Conservation (phyloP, 495 filamentous ascomycete genomes). For the Penicillium atrosanguineum region DNA sequence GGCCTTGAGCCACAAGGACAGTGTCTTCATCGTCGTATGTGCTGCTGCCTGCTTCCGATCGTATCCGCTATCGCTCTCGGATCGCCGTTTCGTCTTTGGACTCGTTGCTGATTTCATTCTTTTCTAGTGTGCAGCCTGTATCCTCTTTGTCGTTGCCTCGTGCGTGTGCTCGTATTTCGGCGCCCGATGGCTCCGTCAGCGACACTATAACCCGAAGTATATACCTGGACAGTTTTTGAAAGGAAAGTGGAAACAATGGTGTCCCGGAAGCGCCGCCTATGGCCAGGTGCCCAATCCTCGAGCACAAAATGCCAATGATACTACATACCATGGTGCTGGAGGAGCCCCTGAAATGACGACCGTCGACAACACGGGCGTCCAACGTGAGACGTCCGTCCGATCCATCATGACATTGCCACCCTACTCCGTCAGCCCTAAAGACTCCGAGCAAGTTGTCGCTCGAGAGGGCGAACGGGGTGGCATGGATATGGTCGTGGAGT, state of each 20-base stretch:
- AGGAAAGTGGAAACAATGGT: conserved; percentile 60
- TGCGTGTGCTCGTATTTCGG: conserved; percentile 44
- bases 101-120: conserved; percentile 3
- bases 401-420: conserved; percentile 89
- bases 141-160: conserved; percentile 39
- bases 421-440: conserved; percentile 67
- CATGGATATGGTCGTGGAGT: conserved; percentile 89
- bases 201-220: conserved; percentile 53
- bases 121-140: conserved; percentile 30
- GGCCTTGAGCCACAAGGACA: conserved; percentile 16
- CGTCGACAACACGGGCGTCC: conserved; percentile 46
- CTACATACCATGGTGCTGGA: conserved; percentile 23
- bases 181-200: conserved; percentile 47
- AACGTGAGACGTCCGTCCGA: conserved; percentile 81
- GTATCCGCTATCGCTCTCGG: conserved; percentile 4
- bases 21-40: conserved; percentile 29
- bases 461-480: conserved; percentile 89
- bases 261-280: conserved; percentile 39
- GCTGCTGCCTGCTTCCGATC: conserved; percentile 5
- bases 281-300: conserved; percentile 35
- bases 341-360: conserved; percentile 30
- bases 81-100: not conserved
- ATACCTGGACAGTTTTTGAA: conserved; percentile 58
- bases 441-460: conserved; percentile 80
- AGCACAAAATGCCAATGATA: conserved; percentile 20